Evolutionary conservation across 768 basidiomycete species (phyloP).

Genomic region (Russula foetens): DNA sequence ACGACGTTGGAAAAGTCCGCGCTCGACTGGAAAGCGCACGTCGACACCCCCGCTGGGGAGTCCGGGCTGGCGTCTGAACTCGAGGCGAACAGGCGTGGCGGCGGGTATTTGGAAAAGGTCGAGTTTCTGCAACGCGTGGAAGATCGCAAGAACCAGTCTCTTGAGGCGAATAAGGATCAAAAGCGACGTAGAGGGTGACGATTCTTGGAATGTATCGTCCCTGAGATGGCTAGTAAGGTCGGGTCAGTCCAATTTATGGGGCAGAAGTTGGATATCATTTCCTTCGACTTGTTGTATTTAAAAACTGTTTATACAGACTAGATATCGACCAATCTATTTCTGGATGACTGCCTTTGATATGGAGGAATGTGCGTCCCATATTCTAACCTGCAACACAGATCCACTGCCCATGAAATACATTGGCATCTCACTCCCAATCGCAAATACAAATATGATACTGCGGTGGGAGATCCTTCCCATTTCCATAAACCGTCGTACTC

Average conservation of each 20-base stretch:
- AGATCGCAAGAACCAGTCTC: constrained; percentile 54
- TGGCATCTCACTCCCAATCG: no score
- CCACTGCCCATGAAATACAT: no score
- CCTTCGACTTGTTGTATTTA: neutral
- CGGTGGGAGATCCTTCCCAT: no score
- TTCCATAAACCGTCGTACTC: no score
- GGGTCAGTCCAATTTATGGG: no score
- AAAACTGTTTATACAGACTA: neutral
- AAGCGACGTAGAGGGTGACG: constrained; percentile 36
- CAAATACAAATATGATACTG: no score
- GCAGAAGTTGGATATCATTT: neutral
- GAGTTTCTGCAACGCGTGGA: constrained; percentile 76
- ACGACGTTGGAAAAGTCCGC: constrained; percentile 81
- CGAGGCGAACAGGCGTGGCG: constrained; percentile 62
- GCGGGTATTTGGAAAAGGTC: constrained; percentile 79
- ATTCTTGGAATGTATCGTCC: no score
- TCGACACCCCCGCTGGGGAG: constrained; percentile 34
- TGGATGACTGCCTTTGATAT: neutral
- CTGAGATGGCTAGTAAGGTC: no score
- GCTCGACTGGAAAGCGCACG: constrained; percentile 76
- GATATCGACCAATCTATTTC: neutral
- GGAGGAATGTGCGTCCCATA: neutral
- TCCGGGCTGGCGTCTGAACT: constrained; percentile 56
- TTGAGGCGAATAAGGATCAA: constrained; percentile 47
- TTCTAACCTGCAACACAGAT: no score